A percentile compares a stretch with the other conserved stretches of the same genome.
These are phyloP conservation scores for Cutaneotrichosporon dermatis DNA, from an alignment of 1,284 basidiomycete species.

Conservation along the genomic window DNA sequence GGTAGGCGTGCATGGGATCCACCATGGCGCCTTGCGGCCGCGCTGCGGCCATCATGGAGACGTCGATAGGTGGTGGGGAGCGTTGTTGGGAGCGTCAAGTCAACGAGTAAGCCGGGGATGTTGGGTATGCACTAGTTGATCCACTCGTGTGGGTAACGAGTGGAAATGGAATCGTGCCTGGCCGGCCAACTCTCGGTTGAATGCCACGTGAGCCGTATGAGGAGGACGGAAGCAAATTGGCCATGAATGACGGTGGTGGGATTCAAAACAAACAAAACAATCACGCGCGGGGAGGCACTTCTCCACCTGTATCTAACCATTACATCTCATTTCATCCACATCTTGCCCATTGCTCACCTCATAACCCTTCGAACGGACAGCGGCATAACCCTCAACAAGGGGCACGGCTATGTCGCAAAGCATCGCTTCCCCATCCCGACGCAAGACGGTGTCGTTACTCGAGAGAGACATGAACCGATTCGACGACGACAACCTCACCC, in stretches of 20 bases:
- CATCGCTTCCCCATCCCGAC: constrained; percentile 10
- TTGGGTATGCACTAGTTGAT: too few relatives aligned
- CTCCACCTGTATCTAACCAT: too few relatives aligned
- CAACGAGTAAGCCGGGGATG: too few relatives aligned
- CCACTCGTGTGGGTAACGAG: too few relatives aligned
- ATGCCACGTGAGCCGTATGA: not conserved
- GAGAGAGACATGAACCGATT: constrained; percentile 30
- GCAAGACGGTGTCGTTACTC: constrained; percentile 26
- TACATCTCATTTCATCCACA: not conserved
- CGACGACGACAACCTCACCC: constrained; percentile 23
- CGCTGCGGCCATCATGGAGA: constrained; percentile 13
- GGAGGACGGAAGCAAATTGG: too few relatives aligned
- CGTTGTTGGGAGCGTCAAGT: too few relatives aligned
- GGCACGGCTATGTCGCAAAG: too few relatives aligned
- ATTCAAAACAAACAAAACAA: constrained; percentile 16
- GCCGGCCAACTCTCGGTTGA: not conserved
- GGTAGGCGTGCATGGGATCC: constrained; percentile 70
- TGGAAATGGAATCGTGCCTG: not conserved
- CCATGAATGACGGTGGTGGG: too few relatives aligned
- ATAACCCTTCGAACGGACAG: too few relatives aligned
- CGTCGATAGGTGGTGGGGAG: not conserved
- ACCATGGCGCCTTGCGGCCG: constrained; percentile 23
- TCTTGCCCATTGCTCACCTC: not conserved
- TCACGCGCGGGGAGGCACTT: not conserved
- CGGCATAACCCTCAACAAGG: constrained; percentile 11